Percentiles rank a stretch among this genome's conserved stretches.
These are phyloP conservation scores for Lactifluus subvellereus DNA, from an alignment of 768 basidiomycete species.

Conservation along the genomic window DNA sequence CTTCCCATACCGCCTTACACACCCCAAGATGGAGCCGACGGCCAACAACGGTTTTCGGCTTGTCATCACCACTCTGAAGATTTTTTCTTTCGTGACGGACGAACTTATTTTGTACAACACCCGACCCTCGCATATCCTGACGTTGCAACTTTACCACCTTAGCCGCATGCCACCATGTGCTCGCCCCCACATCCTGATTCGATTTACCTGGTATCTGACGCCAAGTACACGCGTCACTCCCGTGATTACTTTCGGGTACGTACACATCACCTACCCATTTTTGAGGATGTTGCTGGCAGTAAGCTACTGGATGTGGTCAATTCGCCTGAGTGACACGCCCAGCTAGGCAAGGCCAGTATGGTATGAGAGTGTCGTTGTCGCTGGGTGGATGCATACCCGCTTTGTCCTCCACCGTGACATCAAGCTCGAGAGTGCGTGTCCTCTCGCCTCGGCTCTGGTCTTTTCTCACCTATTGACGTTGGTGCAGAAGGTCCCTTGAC, in stretches of 20 bases:
- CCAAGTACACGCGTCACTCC: conserved; percentile 68
- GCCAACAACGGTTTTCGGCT: too few relatives aligned
- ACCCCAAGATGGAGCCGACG: too few relatives aligned
- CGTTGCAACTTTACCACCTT: too few relatives aligned
- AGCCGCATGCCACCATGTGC: too few relatives aligned
- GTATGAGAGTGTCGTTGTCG: too few relatives aligned
- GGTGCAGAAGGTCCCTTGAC: conserved; percentile 50
- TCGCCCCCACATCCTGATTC: neutral
- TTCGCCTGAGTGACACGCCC: conserved; percentile 36
- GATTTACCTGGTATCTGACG: conserved; percentile 53
- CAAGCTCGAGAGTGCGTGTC: conserved; percentile 67
- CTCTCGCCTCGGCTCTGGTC: neutral
- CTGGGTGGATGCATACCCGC: too few relatives aligned
- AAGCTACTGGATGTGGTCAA: conserved; percentile 76
- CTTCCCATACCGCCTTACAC: neutral
- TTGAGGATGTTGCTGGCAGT: conserved; percentile 48
- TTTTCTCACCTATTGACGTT: neutral
- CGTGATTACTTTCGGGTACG: conserved; percentile 57
- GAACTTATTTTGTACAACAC: neutral
- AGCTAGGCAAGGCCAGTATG: conserved; percentile 37
- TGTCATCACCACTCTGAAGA: neutral
- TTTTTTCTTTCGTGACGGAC: neutral
- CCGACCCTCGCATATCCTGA: neutral
- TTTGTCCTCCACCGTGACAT: conserved; percentile 81
- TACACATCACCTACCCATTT: conserved; percentile 69